A percentile compares a stretch with the other conserved stretches of the same genome.
Evolutionary conservation across 192 early-diverging fungal species (phyloP).

Genomic region (Phlyctochytrium bullatum): DNA sequence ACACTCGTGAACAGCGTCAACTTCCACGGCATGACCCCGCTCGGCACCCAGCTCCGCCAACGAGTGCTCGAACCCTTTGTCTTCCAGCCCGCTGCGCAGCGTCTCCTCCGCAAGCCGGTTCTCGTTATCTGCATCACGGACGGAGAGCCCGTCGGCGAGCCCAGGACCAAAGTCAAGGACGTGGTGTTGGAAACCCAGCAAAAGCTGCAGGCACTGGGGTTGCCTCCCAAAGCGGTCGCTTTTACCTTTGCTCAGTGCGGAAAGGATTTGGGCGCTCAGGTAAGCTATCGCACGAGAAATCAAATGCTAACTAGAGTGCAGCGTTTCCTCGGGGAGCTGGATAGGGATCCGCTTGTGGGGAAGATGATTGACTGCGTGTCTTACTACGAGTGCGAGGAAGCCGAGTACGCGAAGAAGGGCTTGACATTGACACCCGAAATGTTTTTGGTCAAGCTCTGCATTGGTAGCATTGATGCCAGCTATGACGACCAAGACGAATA

Average conservation of each 20-base stretch:
- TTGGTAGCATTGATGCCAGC: constrained; percentile 19
- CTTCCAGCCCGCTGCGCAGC: constrained; percentile 8
- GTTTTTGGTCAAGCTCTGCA: constrained; percentile 31
- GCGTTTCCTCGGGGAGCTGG: constrained; percentile 20
- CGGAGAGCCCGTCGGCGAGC: constrained; percentile 32
- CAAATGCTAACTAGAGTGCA: too few relatives aligned
- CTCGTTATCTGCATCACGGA: constrained; percentile 32
- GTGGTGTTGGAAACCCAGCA: constrained; percentile 17
- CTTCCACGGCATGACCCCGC: constrained; percentile 32
- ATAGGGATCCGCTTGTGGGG: constrained; percentile 27
- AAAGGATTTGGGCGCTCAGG: constrained; percentile 24
- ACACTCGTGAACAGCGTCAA: constrained; percentile 16
- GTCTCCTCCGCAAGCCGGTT: constrained; percentile 22
- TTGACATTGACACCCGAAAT: constrained; percentile 25
- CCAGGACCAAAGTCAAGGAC: constrained; percentile 9
- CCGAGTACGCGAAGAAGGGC: constrained; percentile 26
- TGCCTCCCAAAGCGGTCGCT: constrained; percentile 21
- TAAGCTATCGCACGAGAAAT: too few relatives aligned
- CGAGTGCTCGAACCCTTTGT: constrained; percentile 28
- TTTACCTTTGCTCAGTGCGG: constrained; percentile 33
- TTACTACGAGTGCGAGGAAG: constrained; percentile 28
- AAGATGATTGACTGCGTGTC: constrained; percentile 22
- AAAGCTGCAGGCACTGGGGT: constrained; percentile 11
- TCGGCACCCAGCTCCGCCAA: constrained; percentile 29
- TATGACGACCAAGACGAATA: constrained; percentile 24